Conservation (phyloP, 345 rosid genomes). For the Pugionium cornutum region DNA sequence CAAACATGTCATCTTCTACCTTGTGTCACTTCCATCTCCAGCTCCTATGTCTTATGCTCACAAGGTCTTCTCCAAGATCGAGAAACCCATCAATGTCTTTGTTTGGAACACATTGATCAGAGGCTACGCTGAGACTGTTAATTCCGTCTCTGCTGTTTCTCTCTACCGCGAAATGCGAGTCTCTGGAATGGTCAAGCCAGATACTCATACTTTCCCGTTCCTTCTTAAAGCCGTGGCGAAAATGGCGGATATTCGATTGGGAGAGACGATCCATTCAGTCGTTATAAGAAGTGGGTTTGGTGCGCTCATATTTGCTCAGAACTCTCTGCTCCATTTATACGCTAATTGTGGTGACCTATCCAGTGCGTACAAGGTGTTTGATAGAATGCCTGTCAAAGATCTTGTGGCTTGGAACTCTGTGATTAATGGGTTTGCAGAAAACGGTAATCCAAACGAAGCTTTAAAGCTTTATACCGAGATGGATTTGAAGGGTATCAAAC, state of each 20-base stretch:
- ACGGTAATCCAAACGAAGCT: constrained; percentile 69
- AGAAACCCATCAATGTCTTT: constrained; percentile 54
- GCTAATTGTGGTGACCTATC: constrained; percentile 48
- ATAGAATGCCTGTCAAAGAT: constrained; percentile 60
- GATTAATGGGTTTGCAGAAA: constrained; percentile 76
- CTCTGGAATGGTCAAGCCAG: constrained; percentile 54
- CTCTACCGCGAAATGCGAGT: constrained; percentile 53
- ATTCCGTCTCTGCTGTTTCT: constrained; percentile 53
- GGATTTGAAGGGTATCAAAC: constrained; percentile 54
- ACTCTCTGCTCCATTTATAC: constrained; percentile 65
- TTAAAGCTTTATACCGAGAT: constrained; percentile 56
- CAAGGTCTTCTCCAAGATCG: constrained; percentile 50
- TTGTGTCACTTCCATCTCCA: constrained; percentile 57
- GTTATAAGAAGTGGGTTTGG: constrained; percentile 60
- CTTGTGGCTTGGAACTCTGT: constrained; percentile 90
- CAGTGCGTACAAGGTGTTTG: constrained; percentile 68
- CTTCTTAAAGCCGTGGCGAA: constrained; percentile 72
- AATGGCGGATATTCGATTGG: constrained; percentile 48
- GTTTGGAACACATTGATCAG: constrained; percentile 79
- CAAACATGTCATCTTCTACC: constrained; percentile 59
- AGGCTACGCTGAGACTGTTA: constrained; percentile 70
- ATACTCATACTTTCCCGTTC: constrained; percentile 85
- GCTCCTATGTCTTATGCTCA: constrained; percentile 61
- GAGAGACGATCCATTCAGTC: constrained; percentile 57
- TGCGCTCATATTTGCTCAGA: constrained; percentile 63